A percentile compares a stretch with the other conserved stretches of the same genome.
These are phyloP conservation scores for Nigrospora oryzae DNA, from an alignment of 2,329 filamentous ascomycete species.

Conservation along the genomic window DNA sequence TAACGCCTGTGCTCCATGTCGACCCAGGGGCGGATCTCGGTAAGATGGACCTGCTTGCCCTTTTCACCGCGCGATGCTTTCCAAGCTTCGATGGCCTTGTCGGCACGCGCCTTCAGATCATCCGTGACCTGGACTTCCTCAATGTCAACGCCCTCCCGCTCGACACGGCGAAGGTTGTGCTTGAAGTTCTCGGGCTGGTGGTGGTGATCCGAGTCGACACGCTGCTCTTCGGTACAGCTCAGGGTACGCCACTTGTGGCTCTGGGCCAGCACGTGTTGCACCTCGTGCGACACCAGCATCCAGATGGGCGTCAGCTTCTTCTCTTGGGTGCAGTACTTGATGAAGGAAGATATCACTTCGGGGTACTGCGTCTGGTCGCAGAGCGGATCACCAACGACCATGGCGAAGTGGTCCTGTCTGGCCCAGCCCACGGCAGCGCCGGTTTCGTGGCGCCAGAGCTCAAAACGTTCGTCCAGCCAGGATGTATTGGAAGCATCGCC, in stretches of 20 bases:
- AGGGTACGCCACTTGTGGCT: constrained; percentile 83
- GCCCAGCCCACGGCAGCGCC: constrained; percentile 84
- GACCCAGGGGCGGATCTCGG: constrained; percentile 82
- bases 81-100: constrained; percentile 73
- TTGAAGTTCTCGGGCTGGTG: constrained; percentile 57
- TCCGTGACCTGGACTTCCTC: constrained; percentile 62
- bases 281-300: constrained; percentile 74
- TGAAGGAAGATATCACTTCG: constrained; percentile 64
- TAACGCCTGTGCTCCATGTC: constrained; percentile 78
- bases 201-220: constrained; percentile 67
- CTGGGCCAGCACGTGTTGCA: constrained; percentile 71
- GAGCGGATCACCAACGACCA: constrained; percentile 80
- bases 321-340: constrained; percentile 66
- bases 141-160: constrained; percentile 78
- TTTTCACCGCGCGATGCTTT: constrained; percentile 69
- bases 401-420: constrained; percentile 62
- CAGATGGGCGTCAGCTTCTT: constrained; percentile 69
- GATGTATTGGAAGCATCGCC: constrained; percentile 91
- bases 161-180: constrained; percentile 57
- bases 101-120: constrained; percentile 60
- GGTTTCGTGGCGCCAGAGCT: constrained; percentile 72
- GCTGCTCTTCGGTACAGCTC: constrained; percentile 82
- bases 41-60: constrained; percentile 71
- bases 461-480: constrained; percentile 83
- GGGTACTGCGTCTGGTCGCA: constrained; percentile 72